These are phyloP conservation scores for Trichoderma sp. DNA, from an alignment of 2,329 filamentous ascomycete genomes.

Conservation along the genomic window DNA sequence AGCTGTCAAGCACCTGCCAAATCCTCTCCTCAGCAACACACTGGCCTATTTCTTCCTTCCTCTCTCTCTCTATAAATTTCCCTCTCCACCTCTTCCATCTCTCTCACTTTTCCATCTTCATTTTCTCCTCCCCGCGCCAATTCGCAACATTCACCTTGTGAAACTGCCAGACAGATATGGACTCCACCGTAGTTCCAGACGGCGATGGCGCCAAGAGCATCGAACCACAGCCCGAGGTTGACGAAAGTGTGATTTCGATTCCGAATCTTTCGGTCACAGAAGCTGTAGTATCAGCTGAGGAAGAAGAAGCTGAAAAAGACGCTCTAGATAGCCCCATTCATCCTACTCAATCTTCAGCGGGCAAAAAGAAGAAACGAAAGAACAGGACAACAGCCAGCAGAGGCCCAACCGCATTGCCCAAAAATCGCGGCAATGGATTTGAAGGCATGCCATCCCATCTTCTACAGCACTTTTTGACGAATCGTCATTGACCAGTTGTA, in stretches of 20 bases:
- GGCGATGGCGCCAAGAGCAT: neutral
- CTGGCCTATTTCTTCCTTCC: too few species aligned
- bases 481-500: conserved; percentile 25
- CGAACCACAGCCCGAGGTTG: neutral
- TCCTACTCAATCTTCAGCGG: neutral
- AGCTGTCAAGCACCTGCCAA: conserved; percentile 8
- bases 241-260: neutral
- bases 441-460: conserved; percentile 48
- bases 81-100: too few species aligned
- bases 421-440: conserved; percentile 60
- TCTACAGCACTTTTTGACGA: neutral
- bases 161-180: neutral
- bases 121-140: too few species aligned
- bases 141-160: neutral
- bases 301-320: neutral
- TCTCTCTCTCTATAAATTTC: neutral
- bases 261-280: too few species aligned
- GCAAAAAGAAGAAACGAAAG: conserved; percentile 24
- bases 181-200: neutral
- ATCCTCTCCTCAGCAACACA: neutral
- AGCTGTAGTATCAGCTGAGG: neutral
- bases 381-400: conserved; percentile 26
- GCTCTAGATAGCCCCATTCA: neutral
- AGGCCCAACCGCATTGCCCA: conserved; percentile 42
- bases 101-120: too few species aligned